Base-by-base conservation (phyloP, 225 moss, liverwort and hornwort species). In the Straminergon stramineum region DNA sequence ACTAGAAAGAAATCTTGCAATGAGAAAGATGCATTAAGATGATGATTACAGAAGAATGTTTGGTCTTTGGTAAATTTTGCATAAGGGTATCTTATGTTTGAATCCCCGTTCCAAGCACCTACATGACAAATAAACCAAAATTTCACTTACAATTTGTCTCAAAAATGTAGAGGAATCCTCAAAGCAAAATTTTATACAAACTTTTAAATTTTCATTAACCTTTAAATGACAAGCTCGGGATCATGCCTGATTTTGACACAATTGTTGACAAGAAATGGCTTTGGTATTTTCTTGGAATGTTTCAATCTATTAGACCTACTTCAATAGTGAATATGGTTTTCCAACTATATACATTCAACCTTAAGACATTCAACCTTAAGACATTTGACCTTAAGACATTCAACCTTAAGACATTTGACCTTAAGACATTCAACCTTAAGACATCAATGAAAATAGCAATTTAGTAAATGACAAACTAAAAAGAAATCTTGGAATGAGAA, bases 31-130 rank as follows among this genome's bases (percentile, higher is more conserved):
- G 9, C 15, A 73, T 27, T 45, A 28, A 28, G 17, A 75, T 48
- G 30, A 18, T 10, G 30, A 75, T 48, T 4, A 48, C 1, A 2
- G 3, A 75, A 7, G 6, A 48, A 48, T 75, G 48, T 19, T 32
- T 20, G 19, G 12, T 32, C 69, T 4, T 9, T 69, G 2, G 11
- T 12, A 68, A 37, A 21, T 37, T 21, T 68, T 37, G 12, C 0
- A 0, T 6, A 21, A 3, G 0, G 12, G 4, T 0, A 0, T 1
- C 1, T 37, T 7, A 37, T 2, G 6, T 2, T 10, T 1, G n/a
- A 21, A 68, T 22, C 4, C 2, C 1, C 2, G 7, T 0, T 1
- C 21, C 6, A n/a, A 12, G 12, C 6, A 6, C 1, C 5, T n/a
- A 0, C 13, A 6, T 0, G 0, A 7, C 4, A 7, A 23, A 23